A percentile compares a stretch with the other conserved stretches of the same genome.
Conservation (phyloP, 1,139 yeast genomes). For the Blastobotrys illinoisensis region DNA sequence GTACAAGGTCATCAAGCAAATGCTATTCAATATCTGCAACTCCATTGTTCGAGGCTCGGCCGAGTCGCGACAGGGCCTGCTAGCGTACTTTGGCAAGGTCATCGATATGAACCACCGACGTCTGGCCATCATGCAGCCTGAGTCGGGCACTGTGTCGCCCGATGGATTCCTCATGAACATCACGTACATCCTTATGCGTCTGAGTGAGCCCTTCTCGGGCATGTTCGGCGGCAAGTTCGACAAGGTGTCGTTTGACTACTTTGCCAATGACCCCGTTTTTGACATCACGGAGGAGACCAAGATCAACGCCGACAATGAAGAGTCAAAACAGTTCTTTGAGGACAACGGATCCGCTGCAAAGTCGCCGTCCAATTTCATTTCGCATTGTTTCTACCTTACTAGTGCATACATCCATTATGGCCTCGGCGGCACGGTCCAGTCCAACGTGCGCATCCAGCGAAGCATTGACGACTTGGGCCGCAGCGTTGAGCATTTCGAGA, state of each 20-base stretch:
- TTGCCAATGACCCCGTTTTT: constrained; percentile 43
- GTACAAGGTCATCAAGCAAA: constrained; percentile 26
- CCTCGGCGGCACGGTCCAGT: constrained; percentile 66
- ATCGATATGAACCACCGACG: constrained; percentile 80
- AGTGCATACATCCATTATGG: constrained; percentile 84
- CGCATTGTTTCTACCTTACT: constrained; percentile 80
- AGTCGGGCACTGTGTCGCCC: constrained; percentile 58
- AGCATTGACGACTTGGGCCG: constrained; percentile 48
- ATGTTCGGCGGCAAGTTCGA: constrained; percentile 54
- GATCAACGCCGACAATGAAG: constrained; percentile 67
- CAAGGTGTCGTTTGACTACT: constrained; percentile 68
- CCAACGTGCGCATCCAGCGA: constrained; percentile 50
- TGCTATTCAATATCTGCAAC: constrained; percentile 61
- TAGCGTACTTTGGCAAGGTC: constrained; percentile 65
- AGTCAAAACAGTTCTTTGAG: constrained; percentile 59
- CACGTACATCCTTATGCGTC: constrained; percentile 56
- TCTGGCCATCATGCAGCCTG: constrained; percentile 73
- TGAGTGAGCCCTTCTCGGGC: constrained; percentile 82
- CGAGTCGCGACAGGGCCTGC: constrained; percentile 54
- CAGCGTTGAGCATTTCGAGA: constrained; percentile 43
- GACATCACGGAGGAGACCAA: constrained; percentile 79
- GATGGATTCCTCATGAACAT: constrained; percentile 83
- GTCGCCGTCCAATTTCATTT: constrained; percentile 60
- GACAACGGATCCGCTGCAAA: constrained; percentile 19
- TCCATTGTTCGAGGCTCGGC: constrained; percentile 72